Evolutionary conservation across 2,329 filamentous ascomycete genomes (phyloP).

Genomic region (Nemania sp.): DNA sequence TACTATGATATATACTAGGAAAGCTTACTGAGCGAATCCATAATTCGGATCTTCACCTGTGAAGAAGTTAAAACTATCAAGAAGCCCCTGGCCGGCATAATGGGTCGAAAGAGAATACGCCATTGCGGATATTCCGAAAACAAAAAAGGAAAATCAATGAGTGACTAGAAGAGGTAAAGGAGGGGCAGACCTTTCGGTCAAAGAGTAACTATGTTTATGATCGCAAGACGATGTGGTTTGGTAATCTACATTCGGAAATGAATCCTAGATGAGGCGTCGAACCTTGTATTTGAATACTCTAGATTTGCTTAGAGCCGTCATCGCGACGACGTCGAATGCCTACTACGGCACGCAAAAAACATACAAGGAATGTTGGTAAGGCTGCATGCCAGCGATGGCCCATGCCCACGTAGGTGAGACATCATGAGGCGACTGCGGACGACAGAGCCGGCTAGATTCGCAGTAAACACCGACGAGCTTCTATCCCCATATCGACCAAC

Average conservation of each 20-base stretch:
- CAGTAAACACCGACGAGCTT: neutral
- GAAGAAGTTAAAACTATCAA: conserved; percentile 62
- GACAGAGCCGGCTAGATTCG: neutral
- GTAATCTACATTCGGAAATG: conserved; percentile 14
- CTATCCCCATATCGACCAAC: neutral
- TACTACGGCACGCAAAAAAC: conserved; percentile 40
- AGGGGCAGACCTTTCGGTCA: conserved; percentile 38
- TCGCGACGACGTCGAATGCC: conserved; percentile 43
- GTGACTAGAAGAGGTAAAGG: conserved; percentile 44
- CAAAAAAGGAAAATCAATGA: conserved; percentile 33
- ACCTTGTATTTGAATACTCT: conserved; percentile 40
- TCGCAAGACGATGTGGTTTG: conserved; percentile 28
- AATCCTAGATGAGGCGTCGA: neutral
- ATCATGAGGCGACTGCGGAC: conserved; percentile 22
- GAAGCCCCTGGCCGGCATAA: conserved; percentile 50
- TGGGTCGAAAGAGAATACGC: conserved; percentile 50
- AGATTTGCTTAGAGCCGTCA: conserved; percentile 20
- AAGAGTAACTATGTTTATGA: conserved; percentile 40
- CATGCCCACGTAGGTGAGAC: conserved; percentile 44
- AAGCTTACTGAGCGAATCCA: conserved; percentile 74
- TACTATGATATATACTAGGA: conserved; percentile 40
- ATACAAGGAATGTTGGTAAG: conserved; percentile 47
- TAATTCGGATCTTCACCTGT: conserved; percentile 70
- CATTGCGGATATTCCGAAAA: conserved; percentile 38
- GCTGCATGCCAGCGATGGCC: conserved; percentile 37